Base-by-base conservation (phyloP, 2,329 filamentous ascomycete genomes). In the Nemania sp. region DNA sequence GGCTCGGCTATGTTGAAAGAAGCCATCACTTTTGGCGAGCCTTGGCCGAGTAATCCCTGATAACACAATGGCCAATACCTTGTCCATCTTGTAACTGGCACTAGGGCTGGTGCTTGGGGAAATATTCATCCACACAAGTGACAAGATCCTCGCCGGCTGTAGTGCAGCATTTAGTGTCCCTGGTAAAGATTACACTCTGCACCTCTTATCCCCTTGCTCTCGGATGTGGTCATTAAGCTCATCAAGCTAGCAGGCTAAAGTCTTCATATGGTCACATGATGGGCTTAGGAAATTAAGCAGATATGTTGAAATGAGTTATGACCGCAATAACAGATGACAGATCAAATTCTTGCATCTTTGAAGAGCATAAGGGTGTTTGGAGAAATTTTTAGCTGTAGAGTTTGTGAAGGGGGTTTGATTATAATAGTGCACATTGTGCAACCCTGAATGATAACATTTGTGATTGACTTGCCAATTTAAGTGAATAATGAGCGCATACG, bases 121-220 rank as follows among this genome's bases (percentile, higher is more conserved):
- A 75, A 60, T 80, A 84, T 43, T 74, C 81, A 35, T 82, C 78
- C 76, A 86, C 81, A 65, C 71, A 73, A 20, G 75, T 67, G 0
- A 78, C 74, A 69, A 78, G 86, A 48, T 84, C 78, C 0, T 64
- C 65, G 0, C 83, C 82, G 0, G 77, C 79, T 0, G 63, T 72
- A 5, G 71, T 81, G 83, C 83, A 87, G 3, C 82, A 82, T 50
- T 81, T 82, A 66, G 86, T 81, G 0, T 83, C 84, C 0, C 78
- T 83, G 10, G 71, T 66, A 3, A 86, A 72, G 2, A 82, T 76
- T 34, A 83, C 55, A 62, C 83, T 86, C 63, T 80, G 61, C 68
- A 84, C 0, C 71, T 66, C 0, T 49, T 65, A 58, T 82, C 78
- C 1, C 70, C 68, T 37, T 77, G 68, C 1, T 79, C 73, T 2